Conservation (phyloP, 1,139 yeast genomes). For the Yamadazyma buinensis region DNA sequence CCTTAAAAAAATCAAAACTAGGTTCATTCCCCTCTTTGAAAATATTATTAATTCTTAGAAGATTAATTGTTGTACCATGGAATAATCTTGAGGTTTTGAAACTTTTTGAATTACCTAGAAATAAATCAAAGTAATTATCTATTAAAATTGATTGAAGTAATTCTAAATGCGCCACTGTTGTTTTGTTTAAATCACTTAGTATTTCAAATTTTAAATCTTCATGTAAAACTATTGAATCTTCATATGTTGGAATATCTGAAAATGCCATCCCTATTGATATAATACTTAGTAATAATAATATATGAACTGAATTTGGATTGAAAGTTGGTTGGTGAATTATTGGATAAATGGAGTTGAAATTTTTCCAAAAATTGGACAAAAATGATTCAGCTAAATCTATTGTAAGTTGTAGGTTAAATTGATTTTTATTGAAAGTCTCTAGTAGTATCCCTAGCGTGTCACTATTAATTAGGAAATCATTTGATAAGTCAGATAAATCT, state of each 20-base stretch:
- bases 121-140: constrained; percentile 17
- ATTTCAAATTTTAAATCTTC: constrained; percentile 7
- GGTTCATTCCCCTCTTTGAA: background rate
- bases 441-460: too few relatives aligned
- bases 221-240: constrained; percentile 8
- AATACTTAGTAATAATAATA: constrained; percentile 28
- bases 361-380: constrained; percentile 19
- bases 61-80: constrained; percentile 25
- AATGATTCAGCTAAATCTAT: constrained; percentile 1
- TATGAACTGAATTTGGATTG: constrained; percentile 23
- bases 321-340: constrained; percentile 39
- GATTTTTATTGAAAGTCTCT: too few relatives aligned
- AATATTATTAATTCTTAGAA: constrained; percentile 10
- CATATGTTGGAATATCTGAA: constrained; percentile 17
- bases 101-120: constrained; percentile 21
- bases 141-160: constrained; percentile 21
- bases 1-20: background rate
- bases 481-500: too few relatives aligned
- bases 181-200: constrained; percentile 7
- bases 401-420: too few relatives aligned
- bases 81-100: constrained; percentile 23
- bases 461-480: too few relatives aligned
- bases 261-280: constrained; percentile 34
- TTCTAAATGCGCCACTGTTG: constrained; percentile 11
- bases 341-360: constrained; percentile 28